phyloP scores from a whole-genome alignment of 306 rosid species.

The Pterocarpus santalinus region DNA sequence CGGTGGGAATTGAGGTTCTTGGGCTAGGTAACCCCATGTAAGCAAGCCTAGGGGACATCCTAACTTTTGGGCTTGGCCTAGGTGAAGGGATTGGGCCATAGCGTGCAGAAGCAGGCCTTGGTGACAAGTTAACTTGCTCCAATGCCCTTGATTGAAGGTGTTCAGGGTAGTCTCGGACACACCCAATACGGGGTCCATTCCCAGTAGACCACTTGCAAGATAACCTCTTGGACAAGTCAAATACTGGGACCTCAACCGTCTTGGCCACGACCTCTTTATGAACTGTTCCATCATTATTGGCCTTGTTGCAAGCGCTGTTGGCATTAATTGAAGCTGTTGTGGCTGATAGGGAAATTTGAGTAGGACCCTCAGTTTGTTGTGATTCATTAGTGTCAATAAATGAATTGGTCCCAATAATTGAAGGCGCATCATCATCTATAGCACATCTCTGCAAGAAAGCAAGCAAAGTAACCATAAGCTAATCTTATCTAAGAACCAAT shows the following conservation, averaged over 20 bases:
- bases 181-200: conserved; percentile 87
- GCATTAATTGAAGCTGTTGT: conserved; percentile 1
- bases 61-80: conserved; percentile 88
- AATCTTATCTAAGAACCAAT: not conserved
- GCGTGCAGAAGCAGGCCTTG: conserved; percentile 59
- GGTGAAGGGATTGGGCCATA: conserved; percentile 98
- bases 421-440: conserved; percentile 78
- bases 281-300: conserved; percentile 26
- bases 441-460: conserved; percentile 67
- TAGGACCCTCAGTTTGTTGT: conserved; percentile 45
- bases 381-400: conserved; percentile 44
- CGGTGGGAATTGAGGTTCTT: conserved; percentile 55
- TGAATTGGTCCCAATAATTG: conserved; percentile 50
- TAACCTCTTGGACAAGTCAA: conserved; percentile 60
- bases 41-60: conserved; percentile 83
- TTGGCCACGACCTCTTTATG: conserved; percentile 51
- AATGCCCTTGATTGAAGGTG: conserved; percentile 88
- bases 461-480: conserved; percentile 25
- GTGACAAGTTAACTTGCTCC: conserved; percentile 90
- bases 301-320: conserved; percentile 13
- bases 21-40: conserved; percentile 95
- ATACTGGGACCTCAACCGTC: conserved; percentile 44
- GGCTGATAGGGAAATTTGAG: conserved; percentile 30
- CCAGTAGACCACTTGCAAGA: conserved; percentile 93
- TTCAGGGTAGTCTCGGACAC: conserved; percentile 91